Base-by-base conservation (phyloP, 2,329 filamentous ascomycete species). In the Dactylellina leptospora region DNA sequence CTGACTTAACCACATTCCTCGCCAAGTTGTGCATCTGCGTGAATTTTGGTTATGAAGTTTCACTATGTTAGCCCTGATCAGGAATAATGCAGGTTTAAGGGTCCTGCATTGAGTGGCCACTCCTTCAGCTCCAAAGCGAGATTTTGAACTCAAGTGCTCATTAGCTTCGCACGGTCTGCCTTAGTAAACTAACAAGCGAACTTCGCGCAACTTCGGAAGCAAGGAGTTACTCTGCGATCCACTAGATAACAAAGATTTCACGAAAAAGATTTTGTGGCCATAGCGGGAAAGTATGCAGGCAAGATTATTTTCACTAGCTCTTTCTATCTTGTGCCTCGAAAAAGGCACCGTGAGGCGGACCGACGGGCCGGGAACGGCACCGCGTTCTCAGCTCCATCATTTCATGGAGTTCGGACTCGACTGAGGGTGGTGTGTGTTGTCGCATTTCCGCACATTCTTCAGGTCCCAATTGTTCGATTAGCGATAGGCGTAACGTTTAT, bases 171-270 rank as follows among this genome's bases (percentile, higher is more conserved):
- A 42, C 4, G 38, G 4, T n/a, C n/a, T 8, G n/a, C 10, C 20
- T 18, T 4, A 48, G 56, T 20, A 6, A 40, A 23, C 20, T 23
- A n/a, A n/a, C 28, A 23, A 61, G 22, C 45, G 4, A 61, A 22
- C 27, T 47, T 48, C 48, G 42, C 51, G 51, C 59, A 27, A 47
- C 20, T 42, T 63, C 38, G 48, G 59, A 63, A 47, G 48, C 48
- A 30, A 63, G 28, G 47, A 40, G n/a, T n/a, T n/a, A n/a, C n/a
- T n/a, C n/a, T n/a, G n/a, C n/a, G n/a, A n/a, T n/a, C 38, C 16
- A 36, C 30, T 20, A 51, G 30, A 40, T 53, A 66, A 51, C 36
- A 25, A n/a, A 38, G 23, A 20, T 53, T 53, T 53, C 23, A 11
- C 36, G 18, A 40, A 40, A 40, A 40, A 9, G n/a, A n/a, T n/a